A percentile compares a stretch with the other conserved stretches of the same genome.
phyloP scores from a whole-genome alignment of 2,329 filamentous ascomycete genomes.

The Stachybotrys chlorohalonatus region DNA sequence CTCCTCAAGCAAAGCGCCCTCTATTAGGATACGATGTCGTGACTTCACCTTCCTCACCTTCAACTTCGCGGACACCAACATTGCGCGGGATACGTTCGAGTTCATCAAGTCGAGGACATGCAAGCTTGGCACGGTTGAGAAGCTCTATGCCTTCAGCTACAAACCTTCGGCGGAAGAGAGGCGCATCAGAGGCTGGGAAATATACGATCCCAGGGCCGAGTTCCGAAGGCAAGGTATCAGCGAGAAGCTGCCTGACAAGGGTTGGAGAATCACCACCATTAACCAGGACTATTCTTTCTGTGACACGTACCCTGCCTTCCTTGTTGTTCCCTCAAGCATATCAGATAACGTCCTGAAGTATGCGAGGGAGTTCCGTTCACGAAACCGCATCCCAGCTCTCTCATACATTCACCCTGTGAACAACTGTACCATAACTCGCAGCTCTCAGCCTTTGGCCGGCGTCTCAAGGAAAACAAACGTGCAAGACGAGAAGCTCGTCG shows the following conservation, averaged over 20 bases:
- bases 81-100: conserved; percentile 79
- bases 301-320: conserved; percentile 78
- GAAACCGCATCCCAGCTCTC: conserved; percentile 77
- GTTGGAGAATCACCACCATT: conserved; percentile 85
- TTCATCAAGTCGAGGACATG: conserved; percentile 75
- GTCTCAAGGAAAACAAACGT: conserved; percentile 82
- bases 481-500: conserved; percentile 89
- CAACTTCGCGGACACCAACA: conserved; percentile 66
- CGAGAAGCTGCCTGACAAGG: conserved; percentile 64
- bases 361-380: conserved; percentile 79
- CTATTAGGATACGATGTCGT: conserved; percentile 79
- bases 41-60: conserved; percentile 94
- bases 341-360: conserved; percentile 98
- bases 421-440: conserved; percentile 92
- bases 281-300: conserved; percentile 88
- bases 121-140: conserved; percentile 73
- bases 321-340: conserved; percentile 79
- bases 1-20: conserved; percentile 61
- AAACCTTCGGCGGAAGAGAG: conserved; percentile 65
- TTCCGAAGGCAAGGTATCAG: conserved; percentile 83
- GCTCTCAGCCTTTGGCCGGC: conserved; percentile 84
- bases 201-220: conserved; percentile 81
- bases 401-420: conserved; percentile 96
- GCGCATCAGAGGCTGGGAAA: conserved; percentile 66
- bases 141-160: conserved; percentile 85